Base-by-base conservation (phyloP, 768 basidiomycete genomes). In the Termitomyces titanicus region DNA sequence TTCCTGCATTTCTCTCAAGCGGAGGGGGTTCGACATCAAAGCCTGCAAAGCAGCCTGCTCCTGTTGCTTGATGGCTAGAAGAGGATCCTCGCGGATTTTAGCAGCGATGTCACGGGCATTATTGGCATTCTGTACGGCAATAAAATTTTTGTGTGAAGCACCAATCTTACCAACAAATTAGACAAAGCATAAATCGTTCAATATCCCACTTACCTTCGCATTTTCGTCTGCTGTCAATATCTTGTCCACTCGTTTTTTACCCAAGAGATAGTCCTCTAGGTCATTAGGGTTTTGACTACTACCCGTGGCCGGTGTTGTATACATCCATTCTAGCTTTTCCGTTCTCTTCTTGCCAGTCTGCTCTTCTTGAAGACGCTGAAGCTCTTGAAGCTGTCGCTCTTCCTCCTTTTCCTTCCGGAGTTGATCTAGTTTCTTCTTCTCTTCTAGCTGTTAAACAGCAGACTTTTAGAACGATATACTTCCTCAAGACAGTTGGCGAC, bases 281-380 rank as follows among this genome's bases (percentile, higher is more conserved):
- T 98, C 96, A 63, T 94, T 96, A 31, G 88, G 69, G 66, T 94
- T 94, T 63, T 89, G 84, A 51, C 75, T 88, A 57, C 79, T 87
- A n/a, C 95, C 95, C 3, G 89, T 86, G 1, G 94, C 92, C 4
- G 97, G 97, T 1, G 96, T 97, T n/a, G 96, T 78, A 74, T 98
- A 99, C 93, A 99, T 96, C 97, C 97, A 99, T 69, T 99, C 97
- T 47, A 99, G 70, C 68, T 94, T 94, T 72, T 98, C 95, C 49
- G 88, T 84, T 60, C 92, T 77, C 73, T 95, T 97, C 78, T 89
- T 94, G 33, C 96, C 96, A 10, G 96, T 98, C 61, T 95, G 85
- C 61, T 92, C 91, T 68, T 96, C 94, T 70, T 98, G 96, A 54
- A 99, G 72, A 49, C 95, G 83, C 68, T 98, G 97, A 8, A 99